A percentile compares a stretch with the other conserved stretches of the same genome.
phyloP scores from a whole-genome alignment of 495 filamentous ascomycete genomes.

The Penicillium pulvis region DNA sequence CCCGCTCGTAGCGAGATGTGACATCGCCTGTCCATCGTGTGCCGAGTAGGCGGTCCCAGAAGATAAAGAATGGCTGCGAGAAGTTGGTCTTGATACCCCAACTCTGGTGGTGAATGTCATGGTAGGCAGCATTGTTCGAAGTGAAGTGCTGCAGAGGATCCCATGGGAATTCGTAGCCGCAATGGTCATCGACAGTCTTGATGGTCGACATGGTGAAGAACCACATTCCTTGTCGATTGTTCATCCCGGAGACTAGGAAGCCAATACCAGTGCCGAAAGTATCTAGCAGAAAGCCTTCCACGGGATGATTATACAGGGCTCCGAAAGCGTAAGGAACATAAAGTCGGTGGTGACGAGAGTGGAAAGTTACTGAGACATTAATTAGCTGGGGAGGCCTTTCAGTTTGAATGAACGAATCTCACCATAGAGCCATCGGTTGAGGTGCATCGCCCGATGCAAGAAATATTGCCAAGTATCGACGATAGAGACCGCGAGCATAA shows the following conservation, averaged over 20 bases:
- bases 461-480: slow-evolving; percentile 99
- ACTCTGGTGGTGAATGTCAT: slow-evolving; percentile 98
- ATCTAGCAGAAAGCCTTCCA: slow-evolving; percentile 90
- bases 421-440: slow-evolving; percentile 97
- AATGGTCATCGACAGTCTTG: slow-evolving; percentile 98
- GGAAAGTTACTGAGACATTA: slow-evolving; percentile 68
- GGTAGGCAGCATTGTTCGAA: slow-evolving; percentile 91
- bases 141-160: slow-evolving; percentile 90
- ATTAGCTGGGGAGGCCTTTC: not conserved
- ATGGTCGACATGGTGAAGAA: slow-evolving; percentile 85
- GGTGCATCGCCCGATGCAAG: slow-evolving; percentile 89
- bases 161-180: slow-evolving; percentile 92
- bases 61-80: slow-evolving; percentile 54
- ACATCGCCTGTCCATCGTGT: slow-evolving; percentile 52
- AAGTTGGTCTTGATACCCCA: slow-evolving; percentile 86
- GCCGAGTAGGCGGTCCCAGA: slow-evolving; percentile 52
- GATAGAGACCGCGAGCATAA: slow-evolving; percentile 67
- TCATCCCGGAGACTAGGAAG: slow-evolving; percentile 77
- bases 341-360: slow-evolving; percentile 91
- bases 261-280: slow-evolving; percentile 81
- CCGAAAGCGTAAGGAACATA: slow-evolving; percentile 98
- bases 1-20: slow-evolving; percentile 47
- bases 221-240: slow-evolving; percentile 73
- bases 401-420: slow-evolving; percentile 36
- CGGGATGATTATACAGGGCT: slow-evolving; percentile 91